Conservation (phyloP, 257 asterid genomes). For the Petunia secreta region DNA sequence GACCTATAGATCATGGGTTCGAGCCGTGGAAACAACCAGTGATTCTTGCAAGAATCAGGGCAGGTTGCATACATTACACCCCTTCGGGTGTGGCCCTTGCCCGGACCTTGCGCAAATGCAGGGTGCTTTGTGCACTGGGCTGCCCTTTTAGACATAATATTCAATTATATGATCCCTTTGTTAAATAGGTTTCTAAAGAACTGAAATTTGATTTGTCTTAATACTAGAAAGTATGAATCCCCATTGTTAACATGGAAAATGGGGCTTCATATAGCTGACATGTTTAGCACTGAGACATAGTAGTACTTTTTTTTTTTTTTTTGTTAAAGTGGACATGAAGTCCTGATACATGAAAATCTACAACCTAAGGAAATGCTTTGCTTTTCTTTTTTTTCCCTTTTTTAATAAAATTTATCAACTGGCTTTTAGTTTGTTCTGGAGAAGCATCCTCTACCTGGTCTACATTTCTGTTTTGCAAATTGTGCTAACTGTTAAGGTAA, state of each 20-base stretch:
- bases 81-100: too few species aligned
- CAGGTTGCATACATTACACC: too few species aligned
- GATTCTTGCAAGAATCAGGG: too few species aligned
- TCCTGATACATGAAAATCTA: constrained; percentile 1
- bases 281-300: too few species aligned
- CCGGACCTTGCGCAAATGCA: too few species aligned
- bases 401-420: not conserved
- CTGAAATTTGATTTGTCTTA: constrained; percentile 1
- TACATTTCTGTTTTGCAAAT: not conserved
- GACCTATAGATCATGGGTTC: too few species aligned
- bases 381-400: not conserved
- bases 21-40: too few species aligned
- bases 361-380: not conserved
- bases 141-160: not conserved
- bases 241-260: too few species aligned
- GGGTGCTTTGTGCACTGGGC: too few species aligned
- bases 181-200: not conserved
- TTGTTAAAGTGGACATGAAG: not conserved
- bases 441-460: constrained; percentile 7
- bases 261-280: too few species aligned
- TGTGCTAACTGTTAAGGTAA: not conserved
- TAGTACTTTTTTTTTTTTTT: not conserved
- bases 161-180: not conserved
- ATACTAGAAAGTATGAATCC: not conserved
- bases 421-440: not conserved